Percentiles rank a stretch among this genome's conserved stretches.
phyloP scores from a whole-genome alignment of 2,329 filamentous ascomycete genomes.

The Juglanconis oblonga region DNA sequence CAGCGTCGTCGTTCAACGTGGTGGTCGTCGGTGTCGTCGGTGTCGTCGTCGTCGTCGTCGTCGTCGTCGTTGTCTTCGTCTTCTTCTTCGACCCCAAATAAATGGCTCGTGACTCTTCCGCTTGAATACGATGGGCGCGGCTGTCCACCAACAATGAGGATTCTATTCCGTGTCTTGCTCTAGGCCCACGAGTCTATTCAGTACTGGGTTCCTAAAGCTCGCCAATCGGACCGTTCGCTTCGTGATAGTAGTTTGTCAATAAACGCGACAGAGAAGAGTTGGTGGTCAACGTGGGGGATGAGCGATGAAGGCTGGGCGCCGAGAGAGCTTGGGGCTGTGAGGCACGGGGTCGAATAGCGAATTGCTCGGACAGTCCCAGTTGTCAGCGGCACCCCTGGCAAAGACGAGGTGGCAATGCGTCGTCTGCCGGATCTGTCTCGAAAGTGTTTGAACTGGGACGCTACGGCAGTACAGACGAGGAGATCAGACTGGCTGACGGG shows the following conservation, averaged over 20 bases:
- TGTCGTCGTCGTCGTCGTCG: no score
- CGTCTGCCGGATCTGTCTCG: constrained; percentile 23
- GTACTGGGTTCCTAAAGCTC: not conserved
- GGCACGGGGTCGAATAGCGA: not conserved
- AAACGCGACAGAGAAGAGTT: constrained; percentile 6
- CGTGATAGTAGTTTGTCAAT: not conserved
- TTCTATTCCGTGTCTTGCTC: not conserved
- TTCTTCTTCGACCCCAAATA: no score
- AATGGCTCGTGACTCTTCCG: no score
- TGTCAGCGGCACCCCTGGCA: not conserved
- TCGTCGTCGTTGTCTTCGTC: no score
- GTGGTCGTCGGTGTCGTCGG: no score
- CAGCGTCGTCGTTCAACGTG: no score
- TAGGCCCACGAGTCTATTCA: not conserved
- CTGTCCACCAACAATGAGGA: not conserved
- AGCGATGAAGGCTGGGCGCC: constrained; percentile 36
- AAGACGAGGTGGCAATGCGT: not conserved
- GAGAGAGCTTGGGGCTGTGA: constrained; percentile 30
- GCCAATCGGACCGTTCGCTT: not conserved
- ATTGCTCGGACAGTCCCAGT: not conserved
- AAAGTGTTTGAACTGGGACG: constrained; percentile 27
- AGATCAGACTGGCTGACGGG: constrained; percentile 2
- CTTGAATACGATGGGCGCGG: no score
- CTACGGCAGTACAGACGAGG: constrained; percentile 5
- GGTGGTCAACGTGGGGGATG: constrained; percentile 23